Evolutionary conservation across 1,284 basidiomycete genomes (phyloP), one percentile per base, ranked within the genome.

Genomic region (Ustilago loliicola): DNA sequence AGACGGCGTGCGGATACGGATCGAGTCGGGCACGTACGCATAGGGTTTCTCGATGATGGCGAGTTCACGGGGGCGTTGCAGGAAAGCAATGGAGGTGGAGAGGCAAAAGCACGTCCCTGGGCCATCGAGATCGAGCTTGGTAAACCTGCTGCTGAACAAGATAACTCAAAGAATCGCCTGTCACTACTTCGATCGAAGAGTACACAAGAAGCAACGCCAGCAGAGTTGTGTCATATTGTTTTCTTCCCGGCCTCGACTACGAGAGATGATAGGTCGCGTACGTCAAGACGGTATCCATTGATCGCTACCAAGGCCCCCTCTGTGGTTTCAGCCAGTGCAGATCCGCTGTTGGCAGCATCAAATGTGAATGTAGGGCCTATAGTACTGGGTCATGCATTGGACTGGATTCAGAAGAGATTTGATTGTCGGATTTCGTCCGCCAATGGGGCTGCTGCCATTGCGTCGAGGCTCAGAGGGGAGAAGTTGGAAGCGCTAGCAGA

Each of bases 391-490:
- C 76, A 78, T 58, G 71, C 76, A 21, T 53, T 78, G 6, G 76
- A 78, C 23, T 78, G 76, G 76, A 68, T 78, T 13, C 76, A 78
- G 59, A 78, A 78, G 56, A 53, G 76, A 5, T 78, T 78, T 53
- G 76, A 78, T 52, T 78, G 76, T 50, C 61, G 76, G 4, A 74
- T 78, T 32, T 71, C 72, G 0, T 61, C 64, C 4, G 62, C 63
- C n/a, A 65, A 53, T 8, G 67, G 76, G 17, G 65, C 58, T 25
- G 65, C 71, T 40, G 56, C 61, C 1, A 68, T 78, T 3, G 53
- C 61, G 29, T 71, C 72, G 13, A 67, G 54, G 25, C 48, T 78
- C 15, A 38, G 57, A 29, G 72, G 76, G 3, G 34, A 38, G 9
- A 42, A 40, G n/a, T 60, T 78, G 23, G 71, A 78, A 45, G 42